These are phyloP conservation scores for Fistulina hepatica DNA, from an alignment of 1,284 basidiomycete species.

Conservation along the genomic window DNA sequence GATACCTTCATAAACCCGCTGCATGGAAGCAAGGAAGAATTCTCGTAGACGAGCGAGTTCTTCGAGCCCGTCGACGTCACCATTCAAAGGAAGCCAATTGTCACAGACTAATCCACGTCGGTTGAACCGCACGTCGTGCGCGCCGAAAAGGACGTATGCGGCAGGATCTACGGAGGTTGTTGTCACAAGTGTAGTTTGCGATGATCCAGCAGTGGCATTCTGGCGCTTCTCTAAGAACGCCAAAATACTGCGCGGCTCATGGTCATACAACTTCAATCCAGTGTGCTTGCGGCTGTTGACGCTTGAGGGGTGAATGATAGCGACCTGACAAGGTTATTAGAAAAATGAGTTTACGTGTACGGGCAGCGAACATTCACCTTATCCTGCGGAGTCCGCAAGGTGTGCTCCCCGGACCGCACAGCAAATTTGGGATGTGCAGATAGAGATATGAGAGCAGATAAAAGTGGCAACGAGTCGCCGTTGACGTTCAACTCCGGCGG, in stretches of 20 bases:
- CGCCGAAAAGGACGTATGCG: constrained; percentile 89
- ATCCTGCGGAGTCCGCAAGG: constrained; percentile 74
- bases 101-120: constrained; percentile 77
- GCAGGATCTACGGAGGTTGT: constrained; percentile 87
- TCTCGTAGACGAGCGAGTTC: constrained; percentile 78
- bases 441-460: constrained; percentile 79
- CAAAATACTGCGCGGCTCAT: constrained; percentile 51
- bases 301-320: constrained; percentile 77
- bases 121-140: constrained; percentile 62
- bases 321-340: constrained; percentile 32
- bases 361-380: constrained; percentile 46
- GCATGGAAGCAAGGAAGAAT: constrained; percentile 77
- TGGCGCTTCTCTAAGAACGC: constrained; percentile 82
- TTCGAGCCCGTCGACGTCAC: constrained; percentile 70
- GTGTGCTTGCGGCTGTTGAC: constrained; percentile 74
- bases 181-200: constrained; percentile 64
- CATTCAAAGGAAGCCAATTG: constrained; percentile 82
- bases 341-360: constrained; percentile 10
- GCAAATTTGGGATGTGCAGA: constrained; percentile 93
- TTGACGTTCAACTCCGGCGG: constrained; percentile 70
- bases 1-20: constrained; percentile 88
- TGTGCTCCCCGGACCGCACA: constrained; percentile 64
- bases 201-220: constrained; percentile 48
- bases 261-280: constrained; percentile 28
- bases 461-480: constrained; percentile 65